Base-by-base conservation (phyloP, 2,329 filamentous ascomycete genomes). In the Cytospora paraplurivora region DNA sequence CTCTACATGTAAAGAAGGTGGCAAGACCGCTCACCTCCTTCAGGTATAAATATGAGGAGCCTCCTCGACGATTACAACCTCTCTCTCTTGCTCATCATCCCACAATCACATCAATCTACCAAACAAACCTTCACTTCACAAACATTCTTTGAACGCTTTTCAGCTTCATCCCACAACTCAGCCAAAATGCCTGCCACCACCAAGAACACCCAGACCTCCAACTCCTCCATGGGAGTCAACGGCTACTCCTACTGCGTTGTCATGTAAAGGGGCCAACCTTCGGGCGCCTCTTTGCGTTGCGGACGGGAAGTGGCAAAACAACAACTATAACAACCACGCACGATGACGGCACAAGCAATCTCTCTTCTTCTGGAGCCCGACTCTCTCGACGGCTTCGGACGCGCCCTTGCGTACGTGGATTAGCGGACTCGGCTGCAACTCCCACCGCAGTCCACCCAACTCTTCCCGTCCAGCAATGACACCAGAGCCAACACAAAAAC, bases 181-280 rank as follows among this genome's bases (percentile, higher is more conserved):
- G 68, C 69, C 72, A 74, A 72, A 60, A 74, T 74, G 72, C 70
- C 71, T 72, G 71, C 72, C 69, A 69, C 68, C 67, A 68, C 68
- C 62, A 65, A 69, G 62, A 60, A 68, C 63, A 68, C 66, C 60
- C 67, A 70, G 67, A 67, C 68, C 55, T 70, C 70, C 66, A 64
- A 72, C 68, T 69, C 70, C 67, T 63, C 68, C 67, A 70, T 68
- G 63, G 70, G 69, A 68, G 67, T 70, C 70, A 66, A 64, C 38
- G 67, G 57, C 37, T 68, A 69, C 66, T 68, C 66, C 69, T 71
- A 71, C 70, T 75, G 72, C 69, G 68, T 72, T 68, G 69, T 74
- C 68, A 73, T 75, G 72, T 75, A 74, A 72, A 73, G 35, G 0
- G 32, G 51, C 27, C 17, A 6, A 49, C 37, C 27, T 4, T 3